Evolutionary conservation across 2,329 filamentous ascomycete species (phyloP), one percentile per base, ranked within the genome.

Genomic region (Penicillium freii): DNA sequence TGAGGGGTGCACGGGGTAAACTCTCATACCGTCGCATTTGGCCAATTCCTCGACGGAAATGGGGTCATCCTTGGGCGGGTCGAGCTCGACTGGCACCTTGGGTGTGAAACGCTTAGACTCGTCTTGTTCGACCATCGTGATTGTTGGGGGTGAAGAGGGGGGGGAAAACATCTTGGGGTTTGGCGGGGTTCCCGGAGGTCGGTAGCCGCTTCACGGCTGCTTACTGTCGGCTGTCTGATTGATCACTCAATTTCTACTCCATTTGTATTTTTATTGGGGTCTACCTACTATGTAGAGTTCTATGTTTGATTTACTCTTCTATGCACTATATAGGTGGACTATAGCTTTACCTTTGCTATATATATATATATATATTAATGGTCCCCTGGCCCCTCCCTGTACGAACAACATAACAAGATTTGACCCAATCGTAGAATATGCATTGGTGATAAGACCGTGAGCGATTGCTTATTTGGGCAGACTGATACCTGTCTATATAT

Each of bases 1-100:
- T 54, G 36, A 25, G 53, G 51, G 34, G 34, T 38, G 34, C 17
- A 36, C 34, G 17, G 50, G 36, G 36, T 36, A 43, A 57, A 23
- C 29, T 75, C 29, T 75, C 86, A 69, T 81, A 96, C 94, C 94
- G 72, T 94, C 86, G 67, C 91, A 91, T 73, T 89, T 88, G 39
- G 87, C 82, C 61, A 99, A 82, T 67, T 93, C 87, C 57, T 94
- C 90, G 1, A 82, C 70, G n/a, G 87, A 87, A 68, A 99, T 97
- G 38, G 84, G 84, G 69, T 97, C 92, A 71, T 91, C 84, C 78
- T 95, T 97, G 15, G 94, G 94, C 38, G 91, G 88, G 57, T 88
- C 82, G 58, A 99, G 84, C 56, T 87, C 59, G 56, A 78, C 73
- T 4, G 75, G 72, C 6, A 71, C 65, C 56, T 77, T 78, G 46